Conservation (phyloP, 257 asterid species). For the Solanum rostratum region DNA sequence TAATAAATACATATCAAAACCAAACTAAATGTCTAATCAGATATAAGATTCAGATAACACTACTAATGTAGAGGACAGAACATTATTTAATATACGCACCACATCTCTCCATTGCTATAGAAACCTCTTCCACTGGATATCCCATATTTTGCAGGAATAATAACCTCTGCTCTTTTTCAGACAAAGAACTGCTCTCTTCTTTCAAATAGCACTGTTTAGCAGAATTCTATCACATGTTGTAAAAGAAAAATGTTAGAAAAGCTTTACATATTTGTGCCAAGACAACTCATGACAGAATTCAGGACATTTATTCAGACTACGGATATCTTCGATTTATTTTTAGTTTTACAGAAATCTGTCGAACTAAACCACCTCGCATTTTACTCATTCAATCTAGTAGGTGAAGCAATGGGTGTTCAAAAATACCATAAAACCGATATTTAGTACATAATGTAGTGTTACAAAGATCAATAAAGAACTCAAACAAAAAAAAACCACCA, state of each 20-base stretch:
- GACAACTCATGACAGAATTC: not conserved
- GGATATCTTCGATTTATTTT: not conserved
- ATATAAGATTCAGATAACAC: not conserved
- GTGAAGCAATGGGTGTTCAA: not conserved
- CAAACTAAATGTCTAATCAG: not conserved
- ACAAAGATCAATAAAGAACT: not conserved
- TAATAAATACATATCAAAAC: not conserved
- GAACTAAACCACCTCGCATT: not conserved
- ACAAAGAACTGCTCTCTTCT: slow-evolving; percentile 22
- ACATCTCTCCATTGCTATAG: slow-evolving; percentile 51
- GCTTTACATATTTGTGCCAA: not conserved
- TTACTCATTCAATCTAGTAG: not conserved
- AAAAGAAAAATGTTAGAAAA: not conserved
- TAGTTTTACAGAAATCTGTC: not conserved
- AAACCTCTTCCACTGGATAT: slow-evolving; percentile 39
- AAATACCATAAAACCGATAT: not conserved
- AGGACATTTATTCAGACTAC: not conserved
- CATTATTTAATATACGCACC: slow-evolving; percentile 18
- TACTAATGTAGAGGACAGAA: not conserved
- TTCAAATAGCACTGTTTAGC: not conserved
- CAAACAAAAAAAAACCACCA: not conserved
- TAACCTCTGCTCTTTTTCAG: slow-evolving; percentile 30
- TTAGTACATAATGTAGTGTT: not conserved
- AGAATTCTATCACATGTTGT: not conserved
- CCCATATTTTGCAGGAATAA: slow-evolving; percentile 45